These are phyloP conservation scores for Oryza rufipogon DNA, from an alignment of 176 grass and related monocot species.

Conservation along the genomic window DNA sequence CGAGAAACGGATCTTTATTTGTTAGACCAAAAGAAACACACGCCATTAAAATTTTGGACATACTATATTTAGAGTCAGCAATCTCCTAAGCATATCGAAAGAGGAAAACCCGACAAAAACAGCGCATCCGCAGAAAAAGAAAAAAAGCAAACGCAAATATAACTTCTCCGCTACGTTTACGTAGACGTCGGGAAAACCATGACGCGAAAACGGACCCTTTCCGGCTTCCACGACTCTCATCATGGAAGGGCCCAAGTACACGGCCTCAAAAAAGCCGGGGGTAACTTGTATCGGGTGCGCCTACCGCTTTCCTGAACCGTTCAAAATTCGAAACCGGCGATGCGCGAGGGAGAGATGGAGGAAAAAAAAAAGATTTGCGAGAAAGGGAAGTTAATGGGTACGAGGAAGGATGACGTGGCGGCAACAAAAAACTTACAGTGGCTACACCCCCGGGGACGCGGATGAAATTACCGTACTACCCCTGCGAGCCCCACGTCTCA, in stretches of 20 bases:
- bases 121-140: neutral
- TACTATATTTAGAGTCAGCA: neutral
- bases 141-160: neutral
- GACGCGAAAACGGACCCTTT: neutral
- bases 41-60: neutral
- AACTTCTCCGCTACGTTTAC: neutral
- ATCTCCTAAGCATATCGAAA: neutral
- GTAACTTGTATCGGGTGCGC: slow-evolving; percentile 27
- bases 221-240: neutral
- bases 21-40: neutral
- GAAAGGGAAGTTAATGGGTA: slow-evolving; percentile 58
- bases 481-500: neutral
- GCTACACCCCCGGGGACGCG: neutral
- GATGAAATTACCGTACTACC: slow-evolving; percentile 50
- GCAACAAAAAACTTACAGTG: slow-evolving; percentile 6
- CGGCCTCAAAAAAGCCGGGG: slow-evolving; percentile 25
- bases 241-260: neutral
- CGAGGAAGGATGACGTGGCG: slow-evolving; percentile 94
- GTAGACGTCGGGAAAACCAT: accelerated
- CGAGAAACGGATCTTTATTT: neutral
- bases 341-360: slow-evolving; percentile 7
- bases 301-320: slow-evolving; percentile 9
- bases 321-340: slow-evolving; percentile 62
- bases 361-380: neutral
- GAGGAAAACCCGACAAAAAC: neutral